These are phyloP conservation scores for Styphnolobium japonicum DNA, from an alignment of 306 rosid species.

Conservation along the genomic window DNA sequence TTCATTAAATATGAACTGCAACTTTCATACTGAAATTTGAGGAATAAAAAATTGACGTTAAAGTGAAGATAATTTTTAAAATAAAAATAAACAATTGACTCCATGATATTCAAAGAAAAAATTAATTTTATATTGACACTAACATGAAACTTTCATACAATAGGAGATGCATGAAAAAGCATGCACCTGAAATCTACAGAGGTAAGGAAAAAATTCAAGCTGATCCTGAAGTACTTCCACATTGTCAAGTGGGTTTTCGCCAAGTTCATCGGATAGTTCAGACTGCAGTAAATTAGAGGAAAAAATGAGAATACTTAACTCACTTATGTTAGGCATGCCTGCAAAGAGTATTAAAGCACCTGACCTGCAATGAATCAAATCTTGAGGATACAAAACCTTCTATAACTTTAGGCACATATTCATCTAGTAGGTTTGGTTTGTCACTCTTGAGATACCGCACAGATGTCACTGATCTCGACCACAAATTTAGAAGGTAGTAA, in stretches of 20 bases:
- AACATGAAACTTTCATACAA: not conserved
- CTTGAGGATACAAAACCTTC: slow-evolving; percentile 50
- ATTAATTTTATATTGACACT: not conserved
- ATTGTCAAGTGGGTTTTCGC: slow-evolving; percentile 47
- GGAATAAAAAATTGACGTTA: slow-evolving; percentile 7
- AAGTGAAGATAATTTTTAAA: not conserved
- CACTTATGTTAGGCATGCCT: not conserved
- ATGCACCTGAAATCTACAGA: slow-evolving; percentile 49
- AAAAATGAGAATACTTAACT: slow-evolving; percentile 1
- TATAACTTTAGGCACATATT: slow-evolving; percentile 46
- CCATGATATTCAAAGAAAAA: not conserved
- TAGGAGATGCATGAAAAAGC: not conserved
- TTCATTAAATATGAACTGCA: slow-evolving; percentile 47
- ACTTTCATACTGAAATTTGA: slow-evolving; percentile 46
- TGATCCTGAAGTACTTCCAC: slow-evolving; percentile 49
- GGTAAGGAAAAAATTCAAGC: slow-evolving; percentile 47
- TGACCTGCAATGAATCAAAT: slow-evolving; percentile 47
- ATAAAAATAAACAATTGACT: not conserved
- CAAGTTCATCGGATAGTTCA: slow-evolving; percentile 44
- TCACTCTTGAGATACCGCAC: slow-evolving; percentile 43
- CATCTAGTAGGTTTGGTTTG: slow-evolving; percentile 44
- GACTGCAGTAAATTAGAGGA: slow-evolving; percentile 24
- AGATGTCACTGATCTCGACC: slow-evolving; percentile 43
- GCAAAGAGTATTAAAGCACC: not conserved
- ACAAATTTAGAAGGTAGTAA: slow-evolving; percentile 47